Base-by-base conservation (phyloP, 495 filamentous ascomycete genomes). In the Barbatosphaeria neglecta region DNA sequence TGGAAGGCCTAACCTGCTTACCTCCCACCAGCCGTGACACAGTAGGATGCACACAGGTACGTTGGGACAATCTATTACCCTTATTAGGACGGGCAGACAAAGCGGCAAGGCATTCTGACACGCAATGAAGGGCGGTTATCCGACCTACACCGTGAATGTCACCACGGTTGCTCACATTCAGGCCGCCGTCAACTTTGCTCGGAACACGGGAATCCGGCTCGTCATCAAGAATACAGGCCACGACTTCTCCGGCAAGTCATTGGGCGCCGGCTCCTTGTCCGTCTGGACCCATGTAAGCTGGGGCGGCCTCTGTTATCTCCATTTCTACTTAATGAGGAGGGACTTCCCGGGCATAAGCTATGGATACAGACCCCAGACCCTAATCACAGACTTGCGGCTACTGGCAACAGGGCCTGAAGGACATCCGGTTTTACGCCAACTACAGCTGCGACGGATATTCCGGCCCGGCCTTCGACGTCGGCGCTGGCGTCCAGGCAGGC, bases 201-300 rank as follows among this genome's bases (percentile, higher is more conserved):
- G 72, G 38, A 73, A 82, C 18, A 64, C 65, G 18, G 72, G 74
- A 19, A 47, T 85, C 0, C 65, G 81, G 33, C 60, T 87, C 2
- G 64, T 79, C 0, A 68, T 85, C 43, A 83, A 83, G 60, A 83
- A 81, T 50, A 86, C 81, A 1, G 81, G 82, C 22, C 81, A 86
- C 50, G 79, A 82, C 54, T 81, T 76, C 62, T 63, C 60, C 27
- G 79, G 75, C 45, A 80, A 78, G 60, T 73, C 57, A 2, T 50
- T 51, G 2, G 70, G 67, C 19, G 52, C 55, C 22, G 77, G 75
- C 37, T 65, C 74, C 4, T 57, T 82, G 11, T 66, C 68, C 19
- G 61, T 83, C 47, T 81, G 77, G 76, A 81, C 77, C 9, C 76
- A 81, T 49, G 55, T 73, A 25, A 41, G 39, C n/a, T 24, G 2